Evolutionary conservation across 2,329 filamentous ascomycete genomes (phyloP), one percentile per base, ranked within the genome.

Genomic region (Dryadomyces quercus-mongolicae): DNA sequence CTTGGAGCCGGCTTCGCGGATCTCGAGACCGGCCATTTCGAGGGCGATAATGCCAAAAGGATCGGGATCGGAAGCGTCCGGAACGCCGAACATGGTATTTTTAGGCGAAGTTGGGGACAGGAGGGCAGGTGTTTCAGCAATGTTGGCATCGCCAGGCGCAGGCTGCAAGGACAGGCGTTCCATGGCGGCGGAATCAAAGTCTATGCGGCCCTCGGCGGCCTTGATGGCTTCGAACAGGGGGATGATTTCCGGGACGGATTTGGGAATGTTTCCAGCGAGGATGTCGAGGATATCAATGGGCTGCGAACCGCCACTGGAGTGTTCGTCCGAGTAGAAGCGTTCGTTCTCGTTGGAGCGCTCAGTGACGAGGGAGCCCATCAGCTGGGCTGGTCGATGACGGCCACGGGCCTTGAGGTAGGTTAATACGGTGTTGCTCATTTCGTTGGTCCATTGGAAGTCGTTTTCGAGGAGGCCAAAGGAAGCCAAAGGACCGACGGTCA

Each of bases 31-130:
- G 57, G 90, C 87, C 72, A 89, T 85, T 65, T 95, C 89, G n/a
- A 97, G 71, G 8, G 92, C 91, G 59, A 91, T 78, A 25, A 96
- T 86, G 22, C 92, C 92, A 64, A 88, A 97, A 0, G 92, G 92
- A 66, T 97, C 92, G 0, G 91, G 90, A 62, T 97, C 92, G 54
- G 90, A 82, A 3, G 74, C 70, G 58, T 85, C 82, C 1, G 89
- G 90, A 16, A 95, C 74, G 2, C 91, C 91, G 69, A 96, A 2
- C 72, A 71, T 34, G 75, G 62, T 8, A 1, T 56, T 53, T 56
- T 68, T 59, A 61, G 71, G 49, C 65, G 75, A 54, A 64, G 67
- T 20, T 54, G 60, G 52, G 61, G 63, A 22, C 66, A 60, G 55
- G 64, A 60, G 54, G 51, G 58, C 67, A 0, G 77, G 71, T 2